Evolutionary conservation across 495 filamentous ascomycete species (phyloP), one percentile per base, ranked within the genome.

Genomic region (Parachaetomium inaequale): DNA sequence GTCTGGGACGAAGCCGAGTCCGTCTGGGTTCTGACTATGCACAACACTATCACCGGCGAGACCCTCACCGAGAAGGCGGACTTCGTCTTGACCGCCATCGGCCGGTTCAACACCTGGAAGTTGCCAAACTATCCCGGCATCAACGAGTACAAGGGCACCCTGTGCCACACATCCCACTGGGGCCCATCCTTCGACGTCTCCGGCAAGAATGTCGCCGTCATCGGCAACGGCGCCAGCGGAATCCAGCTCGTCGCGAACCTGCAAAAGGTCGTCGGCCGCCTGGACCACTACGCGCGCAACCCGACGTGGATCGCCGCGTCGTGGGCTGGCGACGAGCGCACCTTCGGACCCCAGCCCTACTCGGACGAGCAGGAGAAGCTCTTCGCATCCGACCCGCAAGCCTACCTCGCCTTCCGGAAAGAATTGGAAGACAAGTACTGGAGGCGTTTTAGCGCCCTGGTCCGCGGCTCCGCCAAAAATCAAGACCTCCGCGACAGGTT

Each of bases 231-330:
- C 58, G 83, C 65, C 74, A 84, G 66, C 65, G 76, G 68, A 67
- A 85, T 79, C 34, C 86, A 90, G 63, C 78, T 89, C 23, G 79
- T 87, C 7, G 78, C 84, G 12, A 79, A 79, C 21, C 68, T 87
- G 25, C 78, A 86, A 57, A 81, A 82, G 14, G 63, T 75, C 8
- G 82, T 84, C 15, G 66, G 73, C 12, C 75, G 79, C 21, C 72
- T 83, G 78, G 84, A 34, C 32, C 32, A 34, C 32, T 90, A 88
- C 55, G 84, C 82, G 7, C 81, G 88, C 21, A 86, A 84, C 63
- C 80, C 75, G 31, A 88, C 87, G 1, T 90, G 88, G 87, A 84
- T 91, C n/a, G 81, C 86, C 0, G 79, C 82, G 7, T 72, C 70
- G 1, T 78, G 75, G 66, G 74, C 75, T 0, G 76, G 40, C 32